These are phyloP conservation scores for Metarhizium anisopliae DNA, from an alignment of 2,329 filamentous ascomycete genomes.

Conservation along the genomic window DNA sequence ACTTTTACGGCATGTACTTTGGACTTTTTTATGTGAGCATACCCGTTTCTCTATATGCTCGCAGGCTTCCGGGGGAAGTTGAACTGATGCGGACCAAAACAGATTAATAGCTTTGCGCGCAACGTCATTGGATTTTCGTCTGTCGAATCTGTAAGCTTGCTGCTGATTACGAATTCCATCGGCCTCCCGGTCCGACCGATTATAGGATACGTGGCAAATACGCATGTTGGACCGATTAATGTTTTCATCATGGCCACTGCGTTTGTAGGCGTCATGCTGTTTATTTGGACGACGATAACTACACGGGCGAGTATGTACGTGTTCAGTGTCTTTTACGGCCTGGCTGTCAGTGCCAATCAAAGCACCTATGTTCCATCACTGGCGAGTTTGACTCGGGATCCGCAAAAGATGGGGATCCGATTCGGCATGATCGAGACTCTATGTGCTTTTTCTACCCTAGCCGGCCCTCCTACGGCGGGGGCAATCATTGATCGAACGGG, in stretches of 20 bases:
- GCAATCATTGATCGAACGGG: slow-evolving; percentile 32
- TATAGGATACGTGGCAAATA: slow-evolving; percentile 44
- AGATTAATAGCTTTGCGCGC: slow-evolving; percentile 30
- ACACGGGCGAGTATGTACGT: slow-evolving; percentile 28
- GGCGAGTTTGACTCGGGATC: slow-evolving; percentile 32
- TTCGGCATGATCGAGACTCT: slow-evolving; percentile 37
- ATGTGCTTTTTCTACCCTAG: slow-evolving; percentile 31
- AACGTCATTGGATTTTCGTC: slow-evolving; percentile 36
- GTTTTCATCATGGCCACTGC: slow-evolving; percentile 39
- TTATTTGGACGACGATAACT: slow-evolving; percentile 45
- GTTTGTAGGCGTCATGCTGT: slow-evolving; percentile 37
- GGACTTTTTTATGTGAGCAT: slow-evolving; percentile 32
- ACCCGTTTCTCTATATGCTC: not conserved
- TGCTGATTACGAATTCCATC: slow-evolving; percentile 48
- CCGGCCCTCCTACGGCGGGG: slow-evolving; percentile 34
- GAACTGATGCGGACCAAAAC: slow-evolving; percentile 21
- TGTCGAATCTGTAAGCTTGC: slow-evolving; percentile 40
- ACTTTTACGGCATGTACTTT: slow-evolving; percentile 30
- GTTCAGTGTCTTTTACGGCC: slow-evolving; percentile 34
- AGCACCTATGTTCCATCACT: slow-evolving; percentile 23
- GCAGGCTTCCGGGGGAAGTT: not conserved
- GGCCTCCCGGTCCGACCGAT: slow-evolving; percentile 46
- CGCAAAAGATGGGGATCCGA: slow-evolving; percentile 33
- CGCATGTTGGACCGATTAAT: slow-evolving; percentile 43
- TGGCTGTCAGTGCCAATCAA: slow-evolving; percentile 26